Percentiles rank a stretch among this genome's conserved stretches.
phyloP scores from a whole-genome alignment of 2,329 filamentous ascomycete species.

The Seiridium cupressi region DNA sequence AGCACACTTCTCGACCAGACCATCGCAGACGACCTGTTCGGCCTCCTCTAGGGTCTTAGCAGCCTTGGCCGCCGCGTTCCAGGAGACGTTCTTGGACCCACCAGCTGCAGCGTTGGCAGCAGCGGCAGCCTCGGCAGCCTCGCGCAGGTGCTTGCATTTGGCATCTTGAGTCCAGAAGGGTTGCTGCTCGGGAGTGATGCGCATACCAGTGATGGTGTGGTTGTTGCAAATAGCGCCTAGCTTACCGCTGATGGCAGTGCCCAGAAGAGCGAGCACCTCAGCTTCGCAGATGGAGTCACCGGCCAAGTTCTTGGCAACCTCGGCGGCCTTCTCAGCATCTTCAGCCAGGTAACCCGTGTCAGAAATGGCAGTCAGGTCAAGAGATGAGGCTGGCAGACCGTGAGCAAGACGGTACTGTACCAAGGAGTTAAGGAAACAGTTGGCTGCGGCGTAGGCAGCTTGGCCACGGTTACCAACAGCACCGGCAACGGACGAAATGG shows the following conservation, averaged over 20 bases:
- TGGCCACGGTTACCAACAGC: constrained; percentile 51
- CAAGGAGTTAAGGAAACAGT: constrained; percentile 44
- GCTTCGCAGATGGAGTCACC: constrained; percentile 49
- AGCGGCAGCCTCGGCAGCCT: constrained; percentile 37
- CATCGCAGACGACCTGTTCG: constrained; percentile 40
- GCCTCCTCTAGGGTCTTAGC: constrained; percentile 43
- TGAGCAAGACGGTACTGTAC: constrained; percentile 35
- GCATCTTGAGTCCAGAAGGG: constrained; percentile 55
- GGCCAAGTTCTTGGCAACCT: constrained; percentile 48
- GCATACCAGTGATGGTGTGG: constrained; percentile 54
- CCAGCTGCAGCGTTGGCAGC: constrained; percentile 29
- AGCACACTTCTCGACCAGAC: constrained; percentile 46
- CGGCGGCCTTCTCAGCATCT: constrained; percentile 38
- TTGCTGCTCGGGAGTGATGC: constrained; percentile 41
- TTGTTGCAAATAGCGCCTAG: constrained; percentile 39
- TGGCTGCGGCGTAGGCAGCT: constrained; percentile 51
- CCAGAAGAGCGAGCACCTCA: constrained; percentile 54
- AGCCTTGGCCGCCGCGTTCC: constrained; percentile 40
- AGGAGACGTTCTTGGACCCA: constrained; percentile 34
- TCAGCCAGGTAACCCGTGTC: constrained; percentile 50
- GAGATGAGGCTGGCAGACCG: constrained; percentile 41
- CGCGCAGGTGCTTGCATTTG: constrained; percentile 50
- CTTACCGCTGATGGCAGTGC: constrained; percentile 46
- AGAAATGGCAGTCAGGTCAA: constrained; percentile 52
- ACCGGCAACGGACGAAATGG: constrained; percentile 51